phyloP scores from a whole-genome alignment of 805 yeast species.

The Nakazawaea ishiwadae region DNA sequence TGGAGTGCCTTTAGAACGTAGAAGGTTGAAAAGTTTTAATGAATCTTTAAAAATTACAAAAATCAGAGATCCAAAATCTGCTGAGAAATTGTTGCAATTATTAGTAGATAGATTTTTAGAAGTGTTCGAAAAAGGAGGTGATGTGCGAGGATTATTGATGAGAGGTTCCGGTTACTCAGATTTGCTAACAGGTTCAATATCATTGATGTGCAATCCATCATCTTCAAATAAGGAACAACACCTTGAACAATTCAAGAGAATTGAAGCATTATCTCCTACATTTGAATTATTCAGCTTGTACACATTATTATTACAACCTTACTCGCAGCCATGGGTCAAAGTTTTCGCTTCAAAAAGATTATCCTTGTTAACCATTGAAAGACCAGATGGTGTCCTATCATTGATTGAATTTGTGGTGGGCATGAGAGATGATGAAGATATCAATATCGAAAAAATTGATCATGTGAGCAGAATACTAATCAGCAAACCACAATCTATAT shows the following conservation, averaged over 20 bases:
- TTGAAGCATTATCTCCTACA: conserved; percentile 53
- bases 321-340: conserved; percentile 42
- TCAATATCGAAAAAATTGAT: conserved; percentile 61
- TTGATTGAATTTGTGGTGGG: conserved; percentile 77
- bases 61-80: conserved; percentile 15
- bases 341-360: conserved; percentile 43
- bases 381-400: conserved; percentile 63
- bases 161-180: conserved; percentile 70
- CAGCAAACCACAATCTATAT: conserved; percentile 49
- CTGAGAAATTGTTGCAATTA: conserved; percentile 16
- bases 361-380: conserved; percentile 46
- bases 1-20: conserved; percentile 60
- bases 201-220: conserved; percentile 33
- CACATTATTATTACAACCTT: conserved; percentile 49
- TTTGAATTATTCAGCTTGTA: conserved; percentile 61
- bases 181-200: conserved; percentile 43
- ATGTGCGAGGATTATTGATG: conserved; percentile 46
- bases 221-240: conserved; percentile 11
- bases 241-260: conserved; percentile 15
- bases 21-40: conserved; percentile 50
- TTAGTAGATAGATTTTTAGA: conserved; percentile 26
- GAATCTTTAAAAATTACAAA: conserved; percentile 21
- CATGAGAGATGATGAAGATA: conserved; percentile 64
- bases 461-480: conserved; percentile 63
- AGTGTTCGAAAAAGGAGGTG: conserved; percentile 38